Percentiles rank a stretch among this genome's conserved stretches.
These are phyloP conservation scores for Alloascoidea africana DNA, from an alignment of 805 yeast species.

Conservation along the genomic window DNA sequence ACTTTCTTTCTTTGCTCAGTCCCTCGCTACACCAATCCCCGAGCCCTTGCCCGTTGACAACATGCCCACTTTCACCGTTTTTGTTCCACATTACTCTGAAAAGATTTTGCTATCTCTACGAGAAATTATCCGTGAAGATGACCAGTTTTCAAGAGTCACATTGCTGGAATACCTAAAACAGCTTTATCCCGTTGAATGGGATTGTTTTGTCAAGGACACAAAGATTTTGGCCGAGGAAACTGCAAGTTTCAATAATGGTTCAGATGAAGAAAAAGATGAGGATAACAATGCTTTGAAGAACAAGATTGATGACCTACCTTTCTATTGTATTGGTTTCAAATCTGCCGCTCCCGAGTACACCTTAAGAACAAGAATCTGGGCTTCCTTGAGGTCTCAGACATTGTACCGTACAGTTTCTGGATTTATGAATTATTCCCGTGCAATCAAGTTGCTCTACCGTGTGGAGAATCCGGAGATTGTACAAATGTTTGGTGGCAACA, in stretches of 20 bases:
- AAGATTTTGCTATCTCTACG: conserved; percentile 61
- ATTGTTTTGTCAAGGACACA: conserved; percentile 61
- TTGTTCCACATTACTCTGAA: conserved; percentile 80
- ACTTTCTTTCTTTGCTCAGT: conserved; percentile 80
- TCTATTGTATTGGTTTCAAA: conserved; percentile 35
- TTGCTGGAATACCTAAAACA: conserved; percentile 68
- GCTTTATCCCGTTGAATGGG: conserved; percentile 68
- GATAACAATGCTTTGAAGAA: conserved; percentile 29
- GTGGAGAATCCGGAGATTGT: conserved; percentile 52
- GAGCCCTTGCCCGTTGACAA: conserved; percentile 48
- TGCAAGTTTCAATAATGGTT: conserved; percentile 5
- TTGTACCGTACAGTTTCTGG: conserved; percentile 63
- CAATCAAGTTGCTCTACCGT: conserved; percentile 44
- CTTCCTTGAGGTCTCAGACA: conserved; percentile 61
- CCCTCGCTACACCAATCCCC: conserved; percentile 74
- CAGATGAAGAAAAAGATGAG: conserved; percentile 10
- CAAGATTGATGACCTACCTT: conserved; percentile 49
- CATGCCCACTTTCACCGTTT: conserved; percentile 73
- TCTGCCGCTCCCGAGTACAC: no score
- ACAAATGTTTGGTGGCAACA: conserved; percentile 81
- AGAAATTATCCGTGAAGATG: conserved; percentile 62
- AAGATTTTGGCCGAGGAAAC: conserved; percentile 20
- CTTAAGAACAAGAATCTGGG: conserved; percentile 64
- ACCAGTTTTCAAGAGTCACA: conserved; percentile 46
- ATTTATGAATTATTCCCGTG: conserved; percentile 55